Evolutionary conservation across 2,329 filamentous ascomycete species (phyloP), one percentile per base, ranked within the genome.

Genomic region (Penicillium sp.): DNA sequence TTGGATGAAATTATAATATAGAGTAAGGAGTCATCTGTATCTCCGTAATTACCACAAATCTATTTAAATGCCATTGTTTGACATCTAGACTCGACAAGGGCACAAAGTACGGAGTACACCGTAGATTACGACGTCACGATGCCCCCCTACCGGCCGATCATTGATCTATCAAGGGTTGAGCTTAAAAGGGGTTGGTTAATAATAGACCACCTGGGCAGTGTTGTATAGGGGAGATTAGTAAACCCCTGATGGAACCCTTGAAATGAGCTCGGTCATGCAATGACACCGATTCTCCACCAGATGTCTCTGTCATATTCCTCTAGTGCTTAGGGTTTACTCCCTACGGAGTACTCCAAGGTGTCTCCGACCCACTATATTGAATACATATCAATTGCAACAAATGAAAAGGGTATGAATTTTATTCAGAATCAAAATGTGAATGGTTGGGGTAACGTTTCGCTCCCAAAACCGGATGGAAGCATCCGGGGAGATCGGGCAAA

Each of bases 401-500:
- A 47, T 47, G 2, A 8, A 25, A 34, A 10, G 9, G n/a, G n/a
- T 19, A 5, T 21, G 7, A 16, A 5, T 43, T n/a, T 43, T 8
- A 2, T 31, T 31, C 6, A n/a, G 3, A 5, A 21, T 21, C 4
- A 5, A 11, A 27, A 27, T 23, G 5, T 31, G n/a, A 15, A 21
- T 33, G 9, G n/a, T 50, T 25, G 40, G 25, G 41, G 48, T 41
- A 41, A 41, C 21, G 5, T 31, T 47, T 44, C 27, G 25, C 16
- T 25, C 48, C 25, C 5, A 2, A 21, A 57, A 9, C 11, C 53
- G 53, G 39, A 57, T 53, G 29, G 43, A 41, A 53, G 29, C 43
- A 48, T 53, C 54, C 49, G 54, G 54, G 53, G 54, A 55, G 49
- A 57, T 57, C 54, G 49, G 49, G 34, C 49, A 47, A 57, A 57